These are phyloP conservation scores for Macaranga tanarius DNA, from an alignment of 441 rosid genomes.

Conservation along the genomic window DNA sequence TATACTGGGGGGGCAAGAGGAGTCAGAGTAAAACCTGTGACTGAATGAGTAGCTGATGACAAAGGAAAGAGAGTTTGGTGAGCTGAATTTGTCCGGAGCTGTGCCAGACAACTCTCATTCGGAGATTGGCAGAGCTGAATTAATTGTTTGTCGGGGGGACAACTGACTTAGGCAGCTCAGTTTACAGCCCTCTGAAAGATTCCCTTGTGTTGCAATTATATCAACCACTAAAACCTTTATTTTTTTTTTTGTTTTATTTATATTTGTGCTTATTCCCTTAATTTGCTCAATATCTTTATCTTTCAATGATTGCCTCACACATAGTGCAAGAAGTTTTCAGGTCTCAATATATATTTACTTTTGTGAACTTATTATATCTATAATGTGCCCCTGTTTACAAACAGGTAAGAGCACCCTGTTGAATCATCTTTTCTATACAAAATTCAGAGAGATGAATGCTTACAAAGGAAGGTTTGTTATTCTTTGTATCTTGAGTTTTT, in stretches of 20 bases:
- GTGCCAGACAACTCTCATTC: no score
- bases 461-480: constrained; percentile 27
- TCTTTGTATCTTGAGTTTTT: constrained; percentile 16
- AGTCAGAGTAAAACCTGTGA: no score
- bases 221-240: background rate
- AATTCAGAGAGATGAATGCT: constrained; percentile 82
- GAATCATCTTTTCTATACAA: constrained; percentile 79
- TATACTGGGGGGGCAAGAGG: no score
- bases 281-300: background rate
- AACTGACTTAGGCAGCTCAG: no score
- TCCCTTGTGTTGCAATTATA: background rate
- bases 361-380: background rate
- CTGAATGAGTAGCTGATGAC: no score
- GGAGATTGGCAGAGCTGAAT: no score
- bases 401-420: constrained; percentile 84
- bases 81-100: no score
- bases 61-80: no score
- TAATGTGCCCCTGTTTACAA: background rate
- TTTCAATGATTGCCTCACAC: background rate
- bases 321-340: background rate
- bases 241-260: background rate
- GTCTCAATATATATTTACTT: background rate
- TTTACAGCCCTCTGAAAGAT: no score
- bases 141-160: no score
- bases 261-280: background rate